Base-by-base conservation (phyloP, 2,329 filamentous ascomycete genomes). In the Microdochium nivale region DNA sequence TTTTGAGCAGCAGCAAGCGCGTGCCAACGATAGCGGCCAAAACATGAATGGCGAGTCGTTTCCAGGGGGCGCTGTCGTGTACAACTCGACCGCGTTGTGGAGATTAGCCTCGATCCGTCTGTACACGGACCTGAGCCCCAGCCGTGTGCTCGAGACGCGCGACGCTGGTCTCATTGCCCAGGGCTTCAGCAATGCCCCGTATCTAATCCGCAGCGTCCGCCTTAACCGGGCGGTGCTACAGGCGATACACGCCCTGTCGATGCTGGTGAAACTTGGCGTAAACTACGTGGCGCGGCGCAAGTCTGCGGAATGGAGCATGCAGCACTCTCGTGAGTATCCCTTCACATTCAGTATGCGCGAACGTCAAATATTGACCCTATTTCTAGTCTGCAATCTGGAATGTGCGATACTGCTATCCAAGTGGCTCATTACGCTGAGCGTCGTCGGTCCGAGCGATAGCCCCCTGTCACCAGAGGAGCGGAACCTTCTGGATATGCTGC, bases 201-300 rank as follows among this genome's bases (percentile, higher is more conserved):
- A 78, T 25, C 73, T 86, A 11, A 72, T 78, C 21, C 75, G 84
- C 49, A 83, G 78, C 50, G 69, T 77, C 21, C 77, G 80, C 30
- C 73, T 87, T 24, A 81, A 80, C 32, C 72, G 82, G 47, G 84
- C 84, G 1, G 78, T 87, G 0, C 76, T 86, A 25, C 84, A 88
- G 59, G 81, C 83, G 1, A 80, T 84, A 25, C 84, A 87, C 60
- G 83, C 84, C 0, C 68, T 88, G 33, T 84, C 82, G 3, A 82
- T 86, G 70, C 70, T 84, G 24, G 80, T 86, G 53, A 84, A 83
- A 62, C 72, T 76, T 14, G 80, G 80, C 0, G 79, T 84, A 21
- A 81, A 80, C 57, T 83, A 81, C 57, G 78, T 83, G 48, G 79
- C 80, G 43, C 74, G 78, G 55, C 79, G 79, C 4, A 82, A 83